Evolutionary conservation across 345 rosid genomes (phyloP).

Genomic region (Eucalyptus marginata): DNA sequence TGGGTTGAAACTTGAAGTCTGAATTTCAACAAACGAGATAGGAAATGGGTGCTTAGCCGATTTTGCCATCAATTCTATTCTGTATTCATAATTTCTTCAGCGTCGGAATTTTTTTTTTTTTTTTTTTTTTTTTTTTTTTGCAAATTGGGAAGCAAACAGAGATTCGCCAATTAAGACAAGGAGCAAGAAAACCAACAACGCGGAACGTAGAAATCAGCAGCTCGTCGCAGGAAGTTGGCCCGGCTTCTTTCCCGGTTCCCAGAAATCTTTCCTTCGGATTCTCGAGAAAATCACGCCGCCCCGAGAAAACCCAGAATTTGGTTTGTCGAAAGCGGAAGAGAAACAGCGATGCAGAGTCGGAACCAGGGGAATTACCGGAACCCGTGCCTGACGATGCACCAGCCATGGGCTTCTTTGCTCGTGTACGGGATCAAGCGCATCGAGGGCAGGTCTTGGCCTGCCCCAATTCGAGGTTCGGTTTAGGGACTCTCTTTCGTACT

Average conservation of each 20-base stretch:
- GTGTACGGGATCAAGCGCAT: slow-evolving; percentile 86
- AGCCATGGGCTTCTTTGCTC: slow-evolving; percentile 93
- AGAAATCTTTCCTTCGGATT: not conserved
- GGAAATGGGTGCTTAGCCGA: not conserved
- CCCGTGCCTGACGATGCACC: slow-evolving; percentile 94
- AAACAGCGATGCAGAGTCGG: slow-evolving; percentile 1
- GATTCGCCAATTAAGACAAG: not conserved
- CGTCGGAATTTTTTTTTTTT: not conserved
- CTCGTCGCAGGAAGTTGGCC: not conserved
- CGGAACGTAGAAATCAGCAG: not conserved
- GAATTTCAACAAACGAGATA: not conserved
- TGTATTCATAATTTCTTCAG: not conserved
- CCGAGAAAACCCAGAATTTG: not conserved
- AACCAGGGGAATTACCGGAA: slow-evolving; percentile 36
- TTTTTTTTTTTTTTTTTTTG: not conserved
- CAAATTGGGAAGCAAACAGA: not conserved
- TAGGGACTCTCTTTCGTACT: not conserved
- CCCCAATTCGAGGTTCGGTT: slow-evolving; percentile 65
- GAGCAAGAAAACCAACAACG: not conserved
- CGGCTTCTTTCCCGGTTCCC: not conserved
- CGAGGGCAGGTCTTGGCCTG: slow-evolving; percentile 94
- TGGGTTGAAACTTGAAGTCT: not conserved
- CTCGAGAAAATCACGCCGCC: not conserved
- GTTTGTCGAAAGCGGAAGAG: not conserved
- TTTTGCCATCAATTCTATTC: not conserved